Evolutionary conservation across 2,329 filamentous ascomycete genomes (phyloP), one percentile per base, ranked within the genome.

Genomic region (Hysterium pulicare): DNA sequence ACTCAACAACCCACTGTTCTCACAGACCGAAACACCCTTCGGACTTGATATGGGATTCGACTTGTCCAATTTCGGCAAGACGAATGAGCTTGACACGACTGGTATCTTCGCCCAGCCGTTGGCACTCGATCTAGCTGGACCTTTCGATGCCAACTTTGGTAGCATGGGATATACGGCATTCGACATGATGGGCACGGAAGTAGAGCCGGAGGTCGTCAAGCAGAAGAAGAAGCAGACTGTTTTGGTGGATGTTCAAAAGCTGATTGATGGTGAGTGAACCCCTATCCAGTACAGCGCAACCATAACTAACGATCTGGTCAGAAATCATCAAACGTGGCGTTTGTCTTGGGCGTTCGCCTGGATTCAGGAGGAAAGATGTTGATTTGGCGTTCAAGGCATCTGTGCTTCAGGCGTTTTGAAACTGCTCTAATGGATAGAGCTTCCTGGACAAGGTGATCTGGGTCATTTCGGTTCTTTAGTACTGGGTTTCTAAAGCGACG

Each of bases 301-400:
- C 11, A 4, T 11, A 23, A 15, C 8, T n/a, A 20, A 6, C 32
- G 16, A 40, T 8, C 11, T 4, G 11, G 32, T 22, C 38, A 70
- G 67, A 59, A 23, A 47, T 70, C 7, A 59, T 67, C 41, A 61
- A 59, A 24, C 55, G 61, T 22, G 62, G 51, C 15, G 61, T 71
- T 19, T 74, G 71, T 47, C 58, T 74, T 8, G 71, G 70, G n/a
- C 61, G 69, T 23, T 54, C 66, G 7, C 69, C 71, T 3, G 71
- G 71, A 1, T 74, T 70, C 45, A 61, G 68, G 45, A 59, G 64
- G 35, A 62, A 62, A 33, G 67, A 72, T 50, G 61, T 74, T 11
- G 71, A 74, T 53, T 41, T 52, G 31, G 71, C 70, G 13, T 57
- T 74, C 37, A 49, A 54, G 26, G 48, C 58, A 34, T 51, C 66